phyloP scores from a whole-genome alignment of 1,139 yeast species.

The Blastobotrys proliferans region DNA sequence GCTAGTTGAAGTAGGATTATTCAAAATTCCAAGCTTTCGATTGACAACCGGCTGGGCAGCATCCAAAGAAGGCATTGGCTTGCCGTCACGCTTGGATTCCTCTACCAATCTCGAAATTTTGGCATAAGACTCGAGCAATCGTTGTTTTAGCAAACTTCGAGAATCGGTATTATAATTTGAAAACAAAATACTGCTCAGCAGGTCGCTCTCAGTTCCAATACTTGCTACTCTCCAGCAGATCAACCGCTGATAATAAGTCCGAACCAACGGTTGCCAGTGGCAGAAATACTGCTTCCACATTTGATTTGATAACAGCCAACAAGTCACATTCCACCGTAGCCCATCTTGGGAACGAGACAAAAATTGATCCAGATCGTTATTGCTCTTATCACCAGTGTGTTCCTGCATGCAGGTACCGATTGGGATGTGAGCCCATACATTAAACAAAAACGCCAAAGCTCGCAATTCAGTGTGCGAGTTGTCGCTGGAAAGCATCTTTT shows the following conservation, averaged over 20 bases:
- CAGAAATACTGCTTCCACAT: constrained; percentile 57
- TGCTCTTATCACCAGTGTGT: background rate
- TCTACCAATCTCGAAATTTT: constrained; percentile 24
- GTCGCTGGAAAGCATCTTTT: constrained; percentile 57
- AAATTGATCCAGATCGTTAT: constrained; percentile 40
- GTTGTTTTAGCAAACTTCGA: constrained; percentile 24
- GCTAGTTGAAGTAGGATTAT: constrained; percentile 33
- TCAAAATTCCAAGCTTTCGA: constrained; percentile 43
- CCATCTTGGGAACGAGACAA: constrained; percentile 30
- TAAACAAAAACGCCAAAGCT: constrained; percentile 62
- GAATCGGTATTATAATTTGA: constrained; percentile 32
- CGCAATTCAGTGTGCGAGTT: constrained; percentile 61
- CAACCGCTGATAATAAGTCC: constrained; percentile 64
- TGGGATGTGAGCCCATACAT: constrained; percentile 74
- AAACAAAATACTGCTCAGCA: constrained; percentile 28
- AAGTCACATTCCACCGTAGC: constrained; percentile 45
- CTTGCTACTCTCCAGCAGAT: constrained; percentile 64
- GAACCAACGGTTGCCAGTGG: constrained; percentile 76
- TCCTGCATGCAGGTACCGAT: constrained; percentile 11
- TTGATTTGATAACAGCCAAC: constrained; percentile 50
- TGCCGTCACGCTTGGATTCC: constrained; percentile 15
- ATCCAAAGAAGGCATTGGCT: constrained; percentile 28
- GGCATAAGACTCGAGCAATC: constrained; percentile 25
- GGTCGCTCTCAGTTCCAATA: constrained; percentile 29
- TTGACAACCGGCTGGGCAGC: constrained; percentile 51